A percentile compares a stretch with the other conserved stretches of the same genome.
Conservation (phyloP, 2,329 filamentous ascomycete species). For the Hypomyces perniciosus region DNA sequence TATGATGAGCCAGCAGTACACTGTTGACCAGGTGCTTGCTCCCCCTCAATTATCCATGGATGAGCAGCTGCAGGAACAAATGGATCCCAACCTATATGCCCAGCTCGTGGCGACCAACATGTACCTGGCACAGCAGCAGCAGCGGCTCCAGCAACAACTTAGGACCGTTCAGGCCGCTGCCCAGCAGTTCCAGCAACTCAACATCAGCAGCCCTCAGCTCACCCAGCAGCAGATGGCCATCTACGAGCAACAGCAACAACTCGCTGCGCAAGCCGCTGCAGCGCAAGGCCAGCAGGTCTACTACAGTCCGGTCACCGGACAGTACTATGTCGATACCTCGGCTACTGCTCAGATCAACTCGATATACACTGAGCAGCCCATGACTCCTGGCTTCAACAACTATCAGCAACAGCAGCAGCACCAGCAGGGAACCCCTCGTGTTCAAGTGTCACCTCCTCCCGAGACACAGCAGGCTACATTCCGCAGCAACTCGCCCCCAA, state of each 20-base stretch:
- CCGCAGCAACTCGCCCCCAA: constrained; percentile 62
- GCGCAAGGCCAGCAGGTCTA: constrained; percentile 69
- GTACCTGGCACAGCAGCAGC: constrained; percentile 90
- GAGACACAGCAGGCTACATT: constrained; percentile 44
- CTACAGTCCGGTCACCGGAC: constrained; percentile 80
- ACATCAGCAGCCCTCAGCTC: constrained; percentile 49
- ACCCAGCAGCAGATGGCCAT: constrained; percentile 37
- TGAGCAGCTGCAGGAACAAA: constrained; percentile 61
- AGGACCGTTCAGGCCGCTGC: constrained; percentile 75
- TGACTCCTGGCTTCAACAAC: constrained; percentile 27
- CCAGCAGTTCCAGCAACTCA: constrained; percentile 75
- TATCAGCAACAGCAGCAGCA: constrained; percentile 35
- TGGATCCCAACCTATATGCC: constrained; percentile 82
- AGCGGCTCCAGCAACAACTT: constrained; percentile 89
- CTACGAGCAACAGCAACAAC: constrained; percentile 29
- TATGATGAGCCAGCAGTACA: constrained; percentile 51
- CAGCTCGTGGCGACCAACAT: constrained; percentile 87
- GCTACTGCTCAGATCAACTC: constrained; percentile 40
- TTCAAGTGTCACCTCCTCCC: constrained; percentile 77
- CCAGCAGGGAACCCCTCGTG: constrained; percentile 57
- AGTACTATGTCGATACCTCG: constrained; percentile 72
- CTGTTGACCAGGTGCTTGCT: constrained; percentile 80
- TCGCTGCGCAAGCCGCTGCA: constrained; percentile 31
- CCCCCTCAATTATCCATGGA: constrained; percentile 75
- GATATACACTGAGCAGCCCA: constrained; percentile 39